Evolutionary conservation across 352 stramenopile species (phyloP).

Genomic region (Phytophthora sp.): DNA sequence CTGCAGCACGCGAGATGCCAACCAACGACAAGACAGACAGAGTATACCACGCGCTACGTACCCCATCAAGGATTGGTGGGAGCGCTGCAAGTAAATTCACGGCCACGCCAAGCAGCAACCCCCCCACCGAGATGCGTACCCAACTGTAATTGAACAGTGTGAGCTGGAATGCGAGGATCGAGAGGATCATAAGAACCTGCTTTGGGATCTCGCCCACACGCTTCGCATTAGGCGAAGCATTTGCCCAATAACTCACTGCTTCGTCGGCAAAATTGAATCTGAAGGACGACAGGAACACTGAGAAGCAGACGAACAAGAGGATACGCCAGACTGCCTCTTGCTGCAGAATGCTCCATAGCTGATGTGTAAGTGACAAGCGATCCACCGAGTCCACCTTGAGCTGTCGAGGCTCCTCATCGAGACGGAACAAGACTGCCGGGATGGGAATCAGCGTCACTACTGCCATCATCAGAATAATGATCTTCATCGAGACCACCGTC

Average conservation of each 20-base stretch:
- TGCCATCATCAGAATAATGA: slow-evolving; percentile 73
- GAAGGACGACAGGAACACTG: slow-evolving; percentile 67
- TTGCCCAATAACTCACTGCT: slow-evolving; percentile 58
- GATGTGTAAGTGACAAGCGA: slow-evolving; percentile 57
- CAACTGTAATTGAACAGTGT: slow-evolving; percentile 79
- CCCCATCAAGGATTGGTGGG: slow-evolving; percentile 58
- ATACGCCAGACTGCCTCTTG: slow-evolving; percentile 80
- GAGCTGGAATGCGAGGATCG: slow-evolving; percentile 58
- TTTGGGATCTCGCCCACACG: slow-evolving; percentile 53
- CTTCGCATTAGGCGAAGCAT: slow-evolving; percentile 43
- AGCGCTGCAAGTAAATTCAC: slow-evolving; percentile 41
- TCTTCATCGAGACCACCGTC: slow-evolving; percentile 67
- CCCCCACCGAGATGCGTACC: slow-evolving; percentile 60
- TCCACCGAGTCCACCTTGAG: slow-evolving; percentile 78
- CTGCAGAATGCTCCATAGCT: slow-evolving; percentile 79
- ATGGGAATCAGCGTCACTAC: slow-evolving; percentile 69
- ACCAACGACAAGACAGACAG: slow-evolving; percentile 49
- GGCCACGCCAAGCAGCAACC: slow-evolving; percentile 45
- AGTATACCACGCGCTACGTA: slow-evolving; percentile 57
- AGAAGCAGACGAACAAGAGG: slow-evolving; percentile 70
- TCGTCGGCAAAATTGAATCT: slow-evolving; percentile 63
- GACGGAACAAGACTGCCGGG: slow-evolving; percentile 63
- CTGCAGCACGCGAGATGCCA: slow-evolving; percentile 46
- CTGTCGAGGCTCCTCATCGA: slow-evolving; percentile 74
- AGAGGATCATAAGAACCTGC: slow-evolving; percentile 51